Evolutionary conservation across 306 rosid species (phyloP).

Genomic region (Cucurbita pepo): DNA sequence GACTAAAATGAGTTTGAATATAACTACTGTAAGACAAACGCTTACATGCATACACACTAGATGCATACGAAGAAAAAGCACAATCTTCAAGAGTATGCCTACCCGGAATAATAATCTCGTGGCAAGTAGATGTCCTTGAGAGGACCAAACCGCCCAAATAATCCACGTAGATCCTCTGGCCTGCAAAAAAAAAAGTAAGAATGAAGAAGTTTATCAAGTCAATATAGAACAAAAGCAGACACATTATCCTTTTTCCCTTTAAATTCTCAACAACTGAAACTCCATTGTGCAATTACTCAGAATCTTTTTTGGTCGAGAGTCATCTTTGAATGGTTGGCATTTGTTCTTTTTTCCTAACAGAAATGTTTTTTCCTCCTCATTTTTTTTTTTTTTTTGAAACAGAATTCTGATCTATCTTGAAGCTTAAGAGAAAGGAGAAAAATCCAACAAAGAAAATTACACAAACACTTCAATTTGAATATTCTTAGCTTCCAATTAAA

Average conservation of each 20-base stretch:
- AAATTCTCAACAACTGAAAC: background rate
- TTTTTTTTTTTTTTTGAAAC: background rate
- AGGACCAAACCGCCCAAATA: constrained; percentile 60
- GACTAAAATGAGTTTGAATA: background rate
- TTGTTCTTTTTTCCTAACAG: too few relatives aligned
- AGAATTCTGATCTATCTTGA: background rate
- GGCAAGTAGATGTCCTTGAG: constrained; percentile 79
- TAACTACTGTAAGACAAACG: background rate
- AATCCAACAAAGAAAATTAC: background rate
- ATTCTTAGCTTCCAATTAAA: background rate
- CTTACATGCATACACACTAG: background rate
- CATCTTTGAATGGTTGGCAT: background rate
- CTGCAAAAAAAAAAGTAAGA: constrained; percentile 22
- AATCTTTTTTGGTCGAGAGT: background rate
- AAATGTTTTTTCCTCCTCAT: background rate
- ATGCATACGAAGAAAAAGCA: constrained; percentile 5
- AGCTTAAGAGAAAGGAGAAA: background rate
- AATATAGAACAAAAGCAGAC: background rate
- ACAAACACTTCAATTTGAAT: background rate
- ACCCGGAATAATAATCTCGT: constrained; percentile 76
- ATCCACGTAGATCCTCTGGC: constrained; percentile 47
- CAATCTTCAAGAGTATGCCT: constrained; percentile 2
- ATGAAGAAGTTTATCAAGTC: background rate
- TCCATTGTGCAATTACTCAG: background rate
- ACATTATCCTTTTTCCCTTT: background rate